Base-by-base conservation (phyloP, 1,284 basidiomycete genomes). In the Tremellales sp. region DNA sequence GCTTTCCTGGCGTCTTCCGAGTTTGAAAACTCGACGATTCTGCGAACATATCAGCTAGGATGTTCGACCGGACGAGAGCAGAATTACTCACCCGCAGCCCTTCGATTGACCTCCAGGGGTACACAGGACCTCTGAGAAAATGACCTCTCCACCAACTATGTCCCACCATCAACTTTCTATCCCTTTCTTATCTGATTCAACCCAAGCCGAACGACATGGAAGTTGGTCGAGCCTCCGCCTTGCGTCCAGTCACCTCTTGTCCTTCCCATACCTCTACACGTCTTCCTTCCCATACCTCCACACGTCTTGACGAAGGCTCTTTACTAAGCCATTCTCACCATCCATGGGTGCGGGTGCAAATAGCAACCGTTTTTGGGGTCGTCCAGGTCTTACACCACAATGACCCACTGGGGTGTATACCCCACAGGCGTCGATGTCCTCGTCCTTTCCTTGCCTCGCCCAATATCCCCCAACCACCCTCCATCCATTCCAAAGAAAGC, bases 71-170 rank as follows among this genome's bases (percentile, higher is more conserved):
- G 13, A 48, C 28, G 27, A 32, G 28, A 59, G 39, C 31, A 14
- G 9, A 31, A n/a, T 7, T 12, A 81, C 90, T 76, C 66, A 94
- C 91, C 91, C 92, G 83, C 94, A 97, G 71, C 93, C 94, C 74
- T 97, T 98, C 38, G 92, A 95, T 55, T 93, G 83, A 47, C 94
- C 94, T 32, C 88, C 93, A 8, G 94, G 94, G 8, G 94, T 94
- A 58, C 92, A 79, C 65, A 98, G 82, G 57, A 98, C 91, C 81
- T 98, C 94, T 78, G 94, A 88, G 81, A 97, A 97, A 71, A 94
- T 84, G 68, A 97, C 92, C 78, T 93, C 86, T 77, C 72, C 66
- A 19, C 89, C 89, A 85, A 86, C 89, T 92, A 81, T 29, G 48
- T 36, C 31, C 26, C n/a, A 48, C 50, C 50, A 51, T 64, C 58